Conservation (phyloP, 345 rosid genomes). For the Pistacia vera region DNA sequence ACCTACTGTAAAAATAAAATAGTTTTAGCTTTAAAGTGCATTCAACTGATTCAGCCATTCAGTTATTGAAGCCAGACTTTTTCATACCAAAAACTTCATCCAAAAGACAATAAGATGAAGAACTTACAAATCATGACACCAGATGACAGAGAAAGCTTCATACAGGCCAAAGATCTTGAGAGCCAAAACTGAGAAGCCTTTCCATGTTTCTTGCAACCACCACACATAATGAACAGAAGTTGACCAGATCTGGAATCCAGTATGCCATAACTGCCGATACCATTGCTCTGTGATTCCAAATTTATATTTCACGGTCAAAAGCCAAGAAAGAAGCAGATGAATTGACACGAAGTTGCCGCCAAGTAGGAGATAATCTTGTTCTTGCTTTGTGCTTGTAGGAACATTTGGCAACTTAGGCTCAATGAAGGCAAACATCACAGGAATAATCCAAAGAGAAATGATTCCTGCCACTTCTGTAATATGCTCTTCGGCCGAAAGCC, state of each 20-base stretch:
- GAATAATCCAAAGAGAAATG: slow-evolving; percentile 54
- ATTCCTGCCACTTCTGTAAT: slow-evolving; percentile 43
- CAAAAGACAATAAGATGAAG: background rate
- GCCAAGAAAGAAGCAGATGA: slow-evolving; percentile 69
- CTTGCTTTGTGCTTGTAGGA: slow-evolving; percentile 83
- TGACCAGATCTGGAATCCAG: slow-evolving; percentile 77
- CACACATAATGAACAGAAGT: slow-evolving; percentile 52
- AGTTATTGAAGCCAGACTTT: background rate
- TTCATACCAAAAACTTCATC: background rate
- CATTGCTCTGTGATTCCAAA: slow-evolving; percentile 68
- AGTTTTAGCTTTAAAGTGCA: too few species aligned
- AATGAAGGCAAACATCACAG: slow-evolving; percentile 44
- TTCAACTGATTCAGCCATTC: too few species aligned
- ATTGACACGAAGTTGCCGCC: slow-evolving; percentile 49
- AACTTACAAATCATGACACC: slow-evolving; percentile 72
- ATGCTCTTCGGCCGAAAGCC: slow-evolving; percentile 54
- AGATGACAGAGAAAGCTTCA: slow-evolving; percentile 68
- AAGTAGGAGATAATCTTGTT: slow-evolving; percentile 64
- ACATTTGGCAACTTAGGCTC: slow-evolving; percentile 78
- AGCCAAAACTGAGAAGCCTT: slow-evolving; percentile 58
- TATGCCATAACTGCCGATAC: slow-evolving; percentile 62
- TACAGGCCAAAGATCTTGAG: slow-evolving; percentile 68
- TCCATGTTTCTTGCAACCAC: slow-evolving; percentile 81
- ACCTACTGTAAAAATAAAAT: too few species aligned
- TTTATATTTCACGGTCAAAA: slow-evolving; percentile 48